A percentile compares a stretch with the other conserved stretches of the same genome.
These are phyloP conservation scores for Drechslera avenae DNA, from an alignment of 2,329 filamentous ascomycete genomes.

Conservation along the genomic window DNA sequence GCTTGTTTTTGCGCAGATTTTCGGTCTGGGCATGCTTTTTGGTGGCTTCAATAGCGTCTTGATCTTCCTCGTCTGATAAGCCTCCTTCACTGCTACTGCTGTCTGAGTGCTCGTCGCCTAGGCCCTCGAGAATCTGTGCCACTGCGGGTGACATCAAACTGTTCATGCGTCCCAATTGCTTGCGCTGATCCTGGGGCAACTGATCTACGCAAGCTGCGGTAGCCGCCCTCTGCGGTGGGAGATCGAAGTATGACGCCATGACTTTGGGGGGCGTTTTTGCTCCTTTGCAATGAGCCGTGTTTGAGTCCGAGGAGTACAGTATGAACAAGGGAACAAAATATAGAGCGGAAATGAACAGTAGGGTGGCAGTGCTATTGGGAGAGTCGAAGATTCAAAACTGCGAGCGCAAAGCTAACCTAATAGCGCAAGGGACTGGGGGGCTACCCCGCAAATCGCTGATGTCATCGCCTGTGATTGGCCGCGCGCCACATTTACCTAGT, in stretches of 20 bases:
- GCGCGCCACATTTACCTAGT: slow-evolving; percentile 1
- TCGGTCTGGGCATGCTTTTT: slow-evolving; percentile 14
- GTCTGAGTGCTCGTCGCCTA: slow-evolving; percentile 34
- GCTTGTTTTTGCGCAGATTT: slow-evolving; percentile 14
- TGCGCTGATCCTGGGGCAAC: slow-evolving; percentile 21
- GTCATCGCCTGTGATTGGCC: slow-evolving; percentile 6
- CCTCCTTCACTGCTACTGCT: slow-evolving; percentile 31
- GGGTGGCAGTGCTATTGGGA: slow-evolving; percentile 20
- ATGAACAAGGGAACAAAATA: slow-evolving; percentile 13
- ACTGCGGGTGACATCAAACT: slow-evolving; percentile 39
- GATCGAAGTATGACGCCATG: slow-evolving; percentile 47
- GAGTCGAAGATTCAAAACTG: slow-evolving; percentile 5
- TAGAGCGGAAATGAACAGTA: slow-evolving; percentile 7
- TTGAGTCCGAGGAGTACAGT: not conserved
- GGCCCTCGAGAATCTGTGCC: slow-evolving; percentile 36
- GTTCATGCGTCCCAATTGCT: slow-evolving; percentile 21
- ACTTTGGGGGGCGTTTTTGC: slow-evolving; percentile 5
- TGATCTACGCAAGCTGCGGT: slow-evolving; percentile 16
- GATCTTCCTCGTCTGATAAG: slow-evolving; percentile 20
- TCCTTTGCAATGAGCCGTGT: slow-evolving; percentile 1
- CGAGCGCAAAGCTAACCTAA: slow-evolving; percentile 5
- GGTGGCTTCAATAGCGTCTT: slow-evolving; percentile 6
- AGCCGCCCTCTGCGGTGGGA: slow-evolving; percentile 26
- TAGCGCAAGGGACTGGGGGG: not conserved
- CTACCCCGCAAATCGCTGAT: slow-evolving; percentile 14